Base-by-base conservation (phyloP, 306 rosid species). In the Arachis hypogaea region DNA sequence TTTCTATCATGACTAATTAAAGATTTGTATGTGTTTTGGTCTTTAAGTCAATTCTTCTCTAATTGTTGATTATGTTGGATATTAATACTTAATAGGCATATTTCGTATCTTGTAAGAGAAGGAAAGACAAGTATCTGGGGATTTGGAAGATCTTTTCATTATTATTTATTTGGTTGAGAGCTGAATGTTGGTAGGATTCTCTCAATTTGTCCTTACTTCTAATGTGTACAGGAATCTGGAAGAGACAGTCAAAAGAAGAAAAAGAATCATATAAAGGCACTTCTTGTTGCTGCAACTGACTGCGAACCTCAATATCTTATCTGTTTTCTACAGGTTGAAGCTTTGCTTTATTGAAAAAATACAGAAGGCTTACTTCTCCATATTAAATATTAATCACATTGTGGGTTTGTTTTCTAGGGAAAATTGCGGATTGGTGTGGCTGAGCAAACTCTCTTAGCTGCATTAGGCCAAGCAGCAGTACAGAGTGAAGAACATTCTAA, bases 201-300 rank as follows among this genome's bases (percentile, higher is more conserved):
- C 70, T 80, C 8, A 72, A 52, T 46, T 62, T 76, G 51, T 56
- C 18, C 59, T 56, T 6, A 57, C 59, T 51, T 68, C 69, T 68
- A 65, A 86, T 68, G 9, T 77, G 62, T 49, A 4, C 77, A 92
- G 99, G 99, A 92, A 88, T 86, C 97, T 83, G 97, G 99, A 68
- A 92, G 87, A 85, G 96, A 89, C 63, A 92, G 99, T 80, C 97
- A 85, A 77, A 95, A 94, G 83, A 94, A 88, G 88, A 88, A 94
- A 87, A 94, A 88, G 79, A 88, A 87, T 82, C 95, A 79, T 75
- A 88, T 94, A 68, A 88, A 89, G 89, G 83, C 89, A 73, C 93
- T 94, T 75, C 89, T 94, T 83, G 95, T 92, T 66, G 95, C 97
- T 68, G 95, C 99, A 76, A 86, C 97, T 59, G 97, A 89, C 73